A percentile compares a stretch with the other conserved stretches of the same genome.
Conservation (phyloP, 2,329 filamentous ascomycete species). For the Thielaviopsis musarum region DNA sequence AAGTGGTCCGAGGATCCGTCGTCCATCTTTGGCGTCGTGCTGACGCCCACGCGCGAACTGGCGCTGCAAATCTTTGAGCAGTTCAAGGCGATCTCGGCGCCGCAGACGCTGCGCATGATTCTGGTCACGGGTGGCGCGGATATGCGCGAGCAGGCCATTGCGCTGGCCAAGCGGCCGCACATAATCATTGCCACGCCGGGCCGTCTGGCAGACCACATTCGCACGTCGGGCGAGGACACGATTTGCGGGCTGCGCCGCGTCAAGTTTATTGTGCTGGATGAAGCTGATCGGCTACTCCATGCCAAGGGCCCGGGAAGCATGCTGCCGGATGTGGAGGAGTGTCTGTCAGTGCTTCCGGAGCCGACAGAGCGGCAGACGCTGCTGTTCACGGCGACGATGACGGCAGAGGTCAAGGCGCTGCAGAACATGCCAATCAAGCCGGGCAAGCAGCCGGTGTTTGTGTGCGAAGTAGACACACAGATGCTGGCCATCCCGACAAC, state of each 20-base stretch:
- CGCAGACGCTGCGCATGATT: conserved; percentile 71
- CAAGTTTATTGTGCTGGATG: conserved; percentile 79
- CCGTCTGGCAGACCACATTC: conserved; percentile 82
- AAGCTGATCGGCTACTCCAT: conserved; percentile 78
- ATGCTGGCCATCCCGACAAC: conserved; percentile 63
- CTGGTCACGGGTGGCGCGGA: conserved; percentile 88
- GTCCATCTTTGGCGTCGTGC: conserved; percentile 74
- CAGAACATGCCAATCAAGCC: conserved; percentile 57
- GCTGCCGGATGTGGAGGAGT: conserved; percentile 87
- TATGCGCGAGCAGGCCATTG: conserved; percentile 80
- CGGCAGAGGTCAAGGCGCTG: conserved; percentile 73
- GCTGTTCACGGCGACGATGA: conserved; percentile 91
- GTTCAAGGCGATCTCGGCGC: conserved; percentile 78
- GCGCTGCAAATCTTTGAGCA: conserved; percentile 95
- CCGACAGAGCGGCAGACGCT: conserved; percentile 72
- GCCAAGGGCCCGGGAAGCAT: conserved; percentile 63
- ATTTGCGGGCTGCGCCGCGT: conserved; percentile 64
- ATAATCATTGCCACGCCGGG: conserved; percentile 90
- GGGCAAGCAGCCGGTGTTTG: conserved; percentile 61
- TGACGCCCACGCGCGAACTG: conserved; percentile 83
- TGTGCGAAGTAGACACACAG: conserved; percentile 73
- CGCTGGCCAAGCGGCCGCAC: conserved; percentile 66
- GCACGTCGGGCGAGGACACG: conserved; percentile 80
- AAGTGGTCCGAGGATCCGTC: conserved; percentile 84
- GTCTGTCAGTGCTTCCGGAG: conserved; percentile 64